These are phyloP conservation scores for Wickerhamomyces canadensis DNA, from an alignment of 805 yeast genomes.

Conservation along the genomic window DNA sequence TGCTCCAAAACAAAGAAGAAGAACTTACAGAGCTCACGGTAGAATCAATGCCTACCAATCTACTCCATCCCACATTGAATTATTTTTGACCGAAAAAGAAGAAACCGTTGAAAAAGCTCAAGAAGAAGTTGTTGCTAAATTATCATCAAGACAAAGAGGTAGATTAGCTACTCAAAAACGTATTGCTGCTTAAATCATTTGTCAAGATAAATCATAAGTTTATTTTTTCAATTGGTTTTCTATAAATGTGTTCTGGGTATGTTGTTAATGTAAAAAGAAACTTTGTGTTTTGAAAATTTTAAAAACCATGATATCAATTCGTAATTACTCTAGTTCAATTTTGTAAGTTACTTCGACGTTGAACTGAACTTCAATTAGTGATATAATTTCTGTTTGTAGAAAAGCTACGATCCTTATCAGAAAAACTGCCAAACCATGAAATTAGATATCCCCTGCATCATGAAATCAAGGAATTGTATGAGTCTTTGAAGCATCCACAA, in stretches of 20 bases:
- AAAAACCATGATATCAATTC: too few relatives aligned
- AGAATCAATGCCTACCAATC: slow-evolving; percentile 99
- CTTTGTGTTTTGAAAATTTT: slow-evolving; percentile 1
- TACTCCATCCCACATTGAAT: slow-evolving; percentile 98
- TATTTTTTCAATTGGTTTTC: not conserved
- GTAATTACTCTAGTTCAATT: too few relatives aligned
- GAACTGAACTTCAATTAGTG: too few relatives aligned
- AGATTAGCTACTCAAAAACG: slow-evolving; percentile 87
- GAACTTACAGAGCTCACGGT: slow-evolving; percentile 99
- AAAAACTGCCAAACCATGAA: too few relatives aligned
- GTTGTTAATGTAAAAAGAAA: slow-evolving; percentile 3
- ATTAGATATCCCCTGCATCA: not conserved
- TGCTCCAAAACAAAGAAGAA: slow-evolving; percentile 99
- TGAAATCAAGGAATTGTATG: not conserved
- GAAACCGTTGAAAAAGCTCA: slow-evolving; percentile 91
- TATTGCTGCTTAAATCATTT: slow-evolving; percentile 51
- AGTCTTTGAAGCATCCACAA: slow-evolving; percentile 9
- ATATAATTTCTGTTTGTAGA: too few relatives aligned
- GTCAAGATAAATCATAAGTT: not conserved
- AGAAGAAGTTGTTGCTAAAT: slow-evolving; percentile 64
- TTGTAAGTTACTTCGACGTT: too few relatives aligned
- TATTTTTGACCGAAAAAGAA: slow-evolving; percentile 90
- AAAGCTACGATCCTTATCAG: too few relatives aligned
- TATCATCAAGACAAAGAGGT: slow-evolving; percentile 88
- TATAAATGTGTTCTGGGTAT: not conserved